Evolutionary conservation across 2,329 filamentous ascomycete species (phyloP).

Genomic region (Pseudovirgaria hyperparasitica): DNA sequence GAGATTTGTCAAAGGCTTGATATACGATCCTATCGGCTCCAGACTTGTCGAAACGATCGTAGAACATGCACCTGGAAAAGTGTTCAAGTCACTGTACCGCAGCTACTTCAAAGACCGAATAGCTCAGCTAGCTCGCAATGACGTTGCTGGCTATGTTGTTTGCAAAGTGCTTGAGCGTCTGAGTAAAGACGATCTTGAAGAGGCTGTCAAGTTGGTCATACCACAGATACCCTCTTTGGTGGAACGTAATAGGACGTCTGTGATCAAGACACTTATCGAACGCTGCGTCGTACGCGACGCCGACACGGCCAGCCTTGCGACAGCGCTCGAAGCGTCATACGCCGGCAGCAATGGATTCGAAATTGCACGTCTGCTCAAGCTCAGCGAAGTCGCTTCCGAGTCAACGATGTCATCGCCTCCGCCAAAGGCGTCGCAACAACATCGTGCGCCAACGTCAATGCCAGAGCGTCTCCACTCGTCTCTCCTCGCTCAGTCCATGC

Average conservation of each 20-base stretch:
- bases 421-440: constrained; percentile 8
- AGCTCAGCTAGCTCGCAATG: constrained; percentile 71
- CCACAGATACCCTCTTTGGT: constrained; percentile 64
- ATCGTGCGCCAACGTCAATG: constrained; percentile 16
- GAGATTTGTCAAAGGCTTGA: constrained; percentile 69
- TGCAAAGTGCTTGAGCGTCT: constrained; percentile 72
- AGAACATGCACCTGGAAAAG: constrained; percentile 65
- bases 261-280: constrained; percentile 73
- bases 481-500: constrained; percentile 67
- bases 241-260: constrained; percentile 60
- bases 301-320: constrained; percentile 42
- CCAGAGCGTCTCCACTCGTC: constrained; percentile 64
- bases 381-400: constrained; percentile 36
- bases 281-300: constrained; percentile 58
- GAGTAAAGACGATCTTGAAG: constrained; percentile 71
- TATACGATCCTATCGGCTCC: constrained; percentile 86
- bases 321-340: constrained; percentile 45
- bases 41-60: constrained; percentile 81
- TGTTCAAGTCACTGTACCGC: constrained; percentile 79
- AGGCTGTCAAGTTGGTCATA: constrained; percentile 57
- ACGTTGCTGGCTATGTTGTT: constrained; percentile 79
- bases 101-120: constrained; percentile 71
- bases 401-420: too few relatives aligned
- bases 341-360: constrained; percentile 36
- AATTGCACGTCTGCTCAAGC: constrained; percentile 47